Conservation (phyloP, 371 early-diverging fungal species). For the Cladochytrium tenue region DNA sequence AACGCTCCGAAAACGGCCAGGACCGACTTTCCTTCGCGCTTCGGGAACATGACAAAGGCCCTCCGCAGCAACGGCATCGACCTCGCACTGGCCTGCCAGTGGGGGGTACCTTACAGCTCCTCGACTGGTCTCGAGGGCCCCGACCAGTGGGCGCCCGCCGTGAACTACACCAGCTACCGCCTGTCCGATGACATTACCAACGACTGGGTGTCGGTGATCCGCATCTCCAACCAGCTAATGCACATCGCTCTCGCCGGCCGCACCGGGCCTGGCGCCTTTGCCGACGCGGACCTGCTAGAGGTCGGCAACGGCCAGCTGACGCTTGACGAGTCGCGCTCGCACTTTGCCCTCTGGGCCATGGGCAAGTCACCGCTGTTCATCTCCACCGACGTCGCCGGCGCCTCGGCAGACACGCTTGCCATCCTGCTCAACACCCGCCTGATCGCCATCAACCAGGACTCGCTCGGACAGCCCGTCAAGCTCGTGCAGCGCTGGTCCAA, state of each 20-base stretch:
- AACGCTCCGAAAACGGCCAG: slow-evolving; percentile 3
- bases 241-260: slow-evolving; percentile 21
- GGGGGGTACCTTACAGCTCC: slow-evolving; percentile 44
- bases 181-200: slow-evolving; percentile 15
- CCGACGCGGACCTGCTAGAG: slow-evolving; percentile 50
- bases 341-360: slow-evolving; percentile 44
- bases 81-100: slow-evolving; percentile 39
- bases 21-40: slow-evolving; percentile 4
- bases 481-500: slow-evolving; percentile 18
- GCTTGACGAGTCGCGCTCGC: slow-evolving; percentile 35
- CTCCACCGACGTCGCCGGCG: slow-evolving; percentile 28
- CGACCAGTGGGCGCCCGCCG: slow-evolving; percentile 38
- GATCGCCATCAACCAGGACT: slow-evolving; percentile 47
- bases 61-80: slow-evolving; percentile 35
- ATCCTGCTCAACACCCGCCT: slow-evolving; percentile 23
- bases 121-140: slow-evolving; percentile 30
- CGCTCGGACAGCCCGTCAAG: slow-evolving; percentile 28
- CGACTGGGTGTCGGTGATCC: slow-evolving; percentile 20
- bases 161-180: slow-evolving; percentile 15
- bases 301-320: slow-evolving; percentile 46
- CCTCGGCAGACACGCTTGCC: neutral
- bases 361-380: slow-evolving; percentile 42
- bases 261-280: slow-evolving; percentile 38
- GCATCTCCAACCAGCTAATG: slow-evolving; percentile 25
- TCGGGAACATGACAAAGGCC: slow-evolving; percentile 36